These are phyloP conservation scores for Comarum palustre DNA, from an alignment of 306 rosid genomes.

Conservation along the genomic window DNA sequence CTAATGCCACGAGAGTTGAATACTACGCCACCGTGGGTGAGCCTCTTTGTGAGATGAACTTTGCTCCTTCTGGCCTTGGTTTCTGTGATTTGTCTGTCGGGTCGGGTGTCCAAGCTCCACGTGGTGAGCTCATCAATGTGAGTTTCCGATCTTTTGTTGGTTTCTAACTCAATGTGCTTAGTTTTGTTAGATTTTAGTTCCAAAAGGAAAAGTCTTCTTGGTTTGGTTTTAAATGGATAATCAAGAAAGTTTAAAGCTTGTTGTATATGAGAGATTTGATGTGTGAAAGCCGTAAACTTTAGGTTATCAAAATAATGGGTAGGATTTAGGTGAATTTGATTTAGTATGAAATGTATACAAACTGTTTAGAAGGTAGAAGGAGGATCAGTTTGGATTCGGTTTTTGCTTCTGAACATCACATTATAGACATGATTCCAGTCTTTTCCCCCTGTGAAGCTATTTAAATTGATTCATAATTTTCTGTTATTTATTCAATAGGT, in stretches of 20 bases:
- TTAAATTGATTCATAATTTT: neutral
- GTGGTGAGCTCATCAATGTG: constrained; percentile 79
- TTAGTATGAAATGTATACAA: neutral
- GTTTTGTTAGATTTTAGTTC: neutral
- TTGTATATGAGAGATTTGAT: neutral
- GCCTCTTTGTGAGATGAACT: constrained; percentile 67
- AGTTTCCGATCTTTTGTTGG: constrained; percentile 16
- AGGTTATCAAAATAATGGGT: neutral
- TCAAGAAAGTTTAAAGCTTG: neutral
- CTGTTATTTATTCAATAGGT: neutral
- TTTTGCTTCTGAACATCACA: neutral
- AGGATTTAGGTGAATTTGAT: neutral
- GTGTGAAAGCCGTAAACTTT: neutral
- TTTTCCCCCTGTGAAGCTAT: constrained; percentile 2
- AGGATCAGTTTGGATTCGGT: neutral
- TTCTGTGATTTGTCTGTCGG: constrained; percentile 69
- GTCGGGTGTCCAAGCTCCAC: constrained; percentile 64
- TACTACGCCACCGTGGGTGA: constrained; percentile 89
- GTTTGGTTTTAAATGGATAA: neutral
- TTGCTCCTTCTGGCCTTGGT: constrained; percentile 77
- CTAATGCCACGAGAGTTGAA: constrained; percentile 80
- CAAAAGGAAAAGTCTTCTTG: neutral
- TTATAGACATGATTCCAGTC: neutral
- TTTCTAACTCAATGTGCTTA: neutral
- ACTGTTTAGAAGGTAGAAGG: neutral